Evolutionary conservation across 2,329 filamentous ascomycete species (phyloP).

Genomic region (Scopulariopsis brevicaulis): DNA sequence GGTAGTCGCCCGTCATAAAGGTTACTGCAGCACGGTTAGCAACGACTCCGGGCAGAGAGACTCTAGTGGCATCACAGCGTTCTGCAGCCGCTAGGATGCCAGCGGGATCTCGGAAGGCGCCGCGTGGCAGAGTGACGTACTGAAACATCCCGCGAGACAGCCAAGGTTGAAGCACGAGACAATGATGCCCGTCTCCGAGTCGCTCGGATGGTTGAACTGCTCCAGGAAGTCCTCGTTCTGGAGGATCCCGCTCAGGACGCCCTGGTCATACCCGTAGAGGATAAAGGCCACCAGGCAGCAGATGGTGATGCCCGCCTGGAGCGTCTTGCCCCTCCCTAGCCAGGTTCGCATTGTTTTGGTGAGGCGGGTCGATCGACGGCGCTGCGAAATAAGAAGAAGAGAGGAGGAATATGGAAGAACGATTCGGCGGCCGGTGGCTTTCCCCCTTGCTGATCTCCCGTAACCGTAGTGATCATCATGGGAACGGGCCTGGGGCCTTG

Average conservation of each 20-base stretch:
- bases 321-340: slow-evolving; percentile 12
- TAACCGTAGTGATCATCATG: neutral
- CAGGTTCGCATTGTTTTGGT: slow-evolving; percentile 10
- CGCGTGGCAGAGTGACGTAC: neutral
- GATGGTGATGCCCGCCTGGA: slow-evolving; percentile 11
- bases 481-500: neutral
- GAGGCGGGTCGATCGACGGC: neutral
- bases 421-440: neutral
- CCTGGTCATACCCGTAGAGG: slow-evolving; percentile 63
- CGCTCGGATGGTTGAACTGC: slow-evolving; percentile 14
- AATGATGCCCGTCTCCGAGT: slow-evolving; percentile 16
- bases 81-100: no score
- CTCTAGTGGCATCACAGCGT: no score
- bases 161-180: slow-evolving; percentile 24
- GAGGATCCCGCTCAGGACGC: slow-evolving; percentile 62
- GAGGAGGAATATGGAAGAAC: neutral
- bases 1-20: slow-evolving; percentile 40
- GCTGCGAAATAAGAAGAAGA: neutral
- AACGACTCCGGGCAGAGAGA: neutral
- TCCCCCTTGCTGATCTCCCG: neutral
- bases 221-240: slow-evolving; percentile 8
- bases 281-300: slow-evolving; percentile 20
- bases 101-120: no score
- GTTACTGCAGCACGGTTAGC: neutral
- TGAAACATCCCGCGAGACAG: slow-evolving; percentile 22